These are phyloP conservation scores for Stemphylium beticola DNA, from an alignment of 2,329 filamentous ascomycete species.

Conservation along the genomic window DNA sequence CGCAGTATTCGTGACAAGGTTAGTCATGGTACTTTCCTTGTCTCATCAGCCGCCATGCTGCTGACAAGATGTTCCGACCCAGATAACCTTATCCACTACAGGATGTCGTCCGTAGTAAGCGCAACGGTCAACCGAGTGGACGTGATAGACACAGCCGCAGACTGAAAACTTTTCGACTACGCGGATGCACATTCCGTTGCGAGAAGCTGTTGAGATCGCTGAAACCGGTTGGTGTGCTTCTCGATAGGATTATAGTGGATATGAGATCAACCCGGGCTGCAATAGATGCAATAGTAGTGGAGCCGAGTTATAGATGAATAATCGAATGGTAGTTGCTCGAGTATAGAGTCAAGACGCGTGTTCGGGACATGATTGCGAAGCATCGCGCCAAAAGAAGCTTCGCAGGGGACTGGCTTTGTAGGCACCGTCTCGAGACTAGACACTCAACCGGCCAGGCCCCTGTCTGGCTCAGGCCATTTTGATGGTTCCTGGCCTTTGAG, in stretches of 20 bases:
- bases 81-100: conserved; percentile 38
- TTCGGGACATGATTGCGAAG: neutral
- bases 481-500: neutral
- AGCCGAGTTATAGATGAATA: neutral
- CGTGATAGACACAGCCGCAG: conserved; percentile 47
- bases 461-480: conserved; percentile 1
- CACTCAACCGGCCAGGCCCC: neutral
- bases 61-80: conserved; percentile 39
- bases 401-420: neutral
- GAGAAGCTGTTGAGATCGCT: neutral
- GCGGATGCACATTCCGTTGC: conserved; percentile 42
- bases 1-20: neutral
- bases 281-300: too few relatives aligned
- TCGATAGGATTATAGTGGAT: neutral
- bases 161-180: conserved; percentile 46
- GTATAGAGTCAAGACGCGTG: neutral
- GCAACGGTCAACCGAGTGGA: conserved; percentile 46
- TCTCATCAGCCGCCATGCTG: conserved; percentile 17
- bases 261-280: neutral
- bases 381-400: neutral
- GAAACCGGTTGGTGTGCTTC: neutral
- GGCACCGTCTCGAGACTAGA: conserved; percentile 2
- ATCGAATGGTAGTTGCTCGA: neutral
- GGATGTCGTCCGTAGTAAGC: conserved; percentile 39
- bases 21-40: neutral